These are phyloP conservation scores for Naganishia antarctica DNA, from an alignment of 768 basidiomycete genomes.

Conservation along the genomic window DNA sequence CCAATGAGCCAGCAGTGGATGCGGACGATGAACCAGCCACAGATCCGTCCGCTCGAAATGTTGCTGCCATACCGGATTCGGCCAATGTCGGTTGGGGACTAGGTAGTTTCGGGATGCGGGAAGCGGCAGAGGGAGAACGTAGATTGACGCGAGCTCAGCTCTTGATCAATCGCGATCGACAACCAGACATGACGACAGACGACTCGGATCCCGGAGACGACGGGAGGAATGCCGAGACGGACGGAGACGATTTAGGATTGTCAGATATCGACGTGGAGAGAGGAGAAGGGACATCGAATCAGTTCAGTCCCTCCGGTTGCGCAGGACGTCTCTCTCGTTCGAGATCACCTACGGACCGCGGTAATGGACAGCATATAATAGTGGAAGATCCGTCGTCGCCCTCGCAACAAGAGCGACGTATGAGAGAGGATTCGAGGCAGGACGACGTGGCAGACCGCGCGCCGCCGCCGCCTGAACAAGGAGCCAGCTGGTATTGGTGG, in stretches of 20 bases:
- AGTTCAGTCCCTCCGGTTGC: neutral
- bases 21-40: constrained; percentile 12
- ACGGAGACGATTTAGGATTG: neutral
- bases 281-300: neutral
- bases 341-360: neutral
- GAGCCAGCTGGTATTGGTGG: constrained; percentile 46
- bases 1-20: constrained; percentile 37
- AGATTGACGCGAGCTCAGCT: constrained; percentile 39
- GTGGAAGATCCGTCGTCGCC: neutral
- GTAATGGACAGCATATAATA: neutral
- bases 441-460: too few relatives aligned
- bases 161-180: constrained; percentile 29
- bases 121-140: constrained; percentile 49
- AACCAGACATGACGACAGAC: constrained; percentile 3
- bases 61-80: constrained; percentile 26
- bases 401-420: neutral
- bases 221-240: constrained; percentile 26
- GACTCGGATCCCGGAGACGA: constrained; percentile 34
- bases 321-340: neutral
- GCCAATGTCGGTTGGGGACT: constrained; percentile 63
- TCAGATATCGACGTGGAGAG: constrained; percentile 16
- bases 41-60: constrained; percentile 3
- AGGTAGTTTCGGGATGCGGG: constrained; percentile 62
- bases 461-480: neutral
- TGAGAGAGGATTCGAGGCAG: too few relatives aligned